Conservation (phyloP, 768 basidiomycete genomes). For the Lenzites betulinus region DNA sequence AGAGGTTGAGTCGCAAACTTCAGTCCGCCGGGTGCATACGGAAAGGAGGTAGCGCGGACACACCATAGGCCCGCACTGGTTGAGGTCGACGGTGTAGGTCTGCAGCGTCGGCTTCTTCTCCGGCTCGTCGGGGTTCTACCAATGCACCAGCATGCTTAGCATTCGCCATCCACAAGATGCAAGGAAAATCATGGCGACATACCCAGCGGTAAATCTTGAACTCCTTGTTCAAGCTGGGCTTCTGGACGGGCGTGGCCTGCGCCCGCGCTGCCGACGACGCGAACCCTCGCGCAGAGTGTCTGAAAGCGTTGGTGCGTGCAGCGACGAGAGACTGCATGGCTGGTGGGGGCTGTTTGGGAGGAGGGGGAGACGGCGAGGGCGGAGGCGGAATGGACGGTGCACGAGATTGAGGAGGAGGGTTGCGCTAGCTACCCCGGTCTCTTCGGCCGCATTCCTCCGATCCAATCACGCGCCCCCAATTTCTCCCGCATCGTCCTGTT, state of each 20-base stretch:
- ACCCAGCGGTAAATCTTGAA: conserved; percentile 99
- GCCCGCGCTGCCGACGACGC: conserved; percentile 32
- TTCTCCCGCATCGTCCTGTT: conserved; percentile 15
- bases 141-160: background rate
- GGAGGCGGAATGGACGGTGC: conserved; percentile 12
- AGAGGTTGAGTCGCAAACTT: background rate
- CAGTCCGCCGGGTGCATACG: background rate
- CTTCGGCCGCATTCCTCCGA: conserved; percentile 24
- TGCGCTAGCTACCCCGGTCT: conserved; percentile 18
- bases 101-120: conserved; percentile 88
- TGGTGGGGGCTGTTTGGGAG: conserved; percentile 14
- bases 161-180: background rate
- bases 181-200: conserved; percentile 30
- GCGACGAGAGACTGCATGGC: conserved; percentile 55
- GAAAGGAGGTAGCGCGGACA: conserved; percentile 23
- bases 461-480: conserved; percentile 22
- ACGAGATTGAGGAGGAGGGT: conserved; percentile 15
- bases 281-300: conserved; percentile 30
- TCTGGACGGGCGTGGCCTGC: conserved; percentile 57
- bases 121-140: conserved; percentile 92
- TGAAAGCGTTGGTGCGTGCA: conserved; percentile 23
- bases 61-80: conserved; percentile 95
- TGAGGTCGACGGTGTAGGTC: conserved; percentile 88
- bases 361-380: conserved; percentile 1
- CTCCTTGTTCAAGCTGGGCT: conserved; percentile 80